These are phyloP conservation scores for Lablab purpureus DNA, from an alignment of 306 rosid species.

Conservation along the genomic window DNA sequence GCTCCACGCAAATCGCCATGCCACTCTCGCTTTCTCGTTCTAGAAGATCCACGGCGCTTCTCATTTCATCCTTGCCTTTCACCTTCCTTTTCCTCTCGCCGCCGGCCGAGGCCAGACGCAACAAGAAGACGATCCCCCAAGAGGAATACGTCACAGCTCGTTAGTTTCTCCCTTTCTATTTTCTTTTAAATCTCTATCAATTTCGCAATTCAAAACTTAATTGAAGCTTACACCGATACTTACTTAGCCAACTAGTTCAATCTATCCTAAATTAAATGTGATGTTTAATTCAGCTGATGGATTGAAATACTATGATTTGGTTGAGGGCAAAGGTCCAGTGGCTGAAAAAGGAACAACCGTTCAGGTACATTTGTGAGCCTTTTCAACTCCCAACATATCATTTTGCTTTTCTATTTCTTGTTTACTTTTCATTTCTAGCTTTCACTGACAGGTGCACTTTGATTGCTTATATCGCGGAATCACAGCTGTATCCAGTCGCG, in stretches of 20 bases:
- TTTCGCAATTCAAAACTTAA: not conserved
- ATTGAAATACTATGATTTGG: constrained; percentile 83
- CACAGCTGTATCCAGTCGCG: constrained; percentile 88
- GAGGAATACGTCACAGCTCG: constrained; percentile 71
- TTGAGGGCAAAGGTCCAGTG: constrained; percentile 78
- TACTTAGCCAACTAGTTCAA: not conserved
- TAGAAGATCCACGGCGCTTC: constrained; percentile 74
- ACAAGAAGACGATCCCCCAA: constrained; percentile 68
- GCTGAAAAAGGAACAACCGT: constrained; percentile 86
- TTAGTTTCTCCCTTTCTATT: constrained; percentile 35
- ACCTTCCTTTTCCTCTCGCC: constrained; percentile 49
- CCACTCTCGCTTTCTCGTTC: constrained; percentile 48
- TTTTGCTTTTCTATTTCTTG: not conserved
- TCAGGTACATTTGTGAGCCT: constrained; percentile 56
- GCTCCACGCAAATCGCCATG: not conserved
- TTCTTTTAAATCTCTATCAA: not conserved
- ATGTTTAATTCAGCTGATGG: constrained; percentile 71
- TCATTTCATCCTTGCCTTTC: constrained; percentile 64
- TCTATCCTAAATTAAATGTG: not conserved
- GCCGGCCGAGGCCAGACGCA: constrained; percentile 73
- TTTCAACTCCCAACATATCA: not conserved
- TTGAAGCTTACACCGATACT: too few species aligned
- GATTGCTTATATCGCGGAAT: constrained; percentile 88
- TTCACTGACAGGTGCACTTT: constrained; percentile 75
- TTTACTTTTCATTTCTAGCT: constrained; percentile 27